Conservation (phyloP, 2,329 filamentous ascomycete genomes). For the Thelonectria olida region DNA sequence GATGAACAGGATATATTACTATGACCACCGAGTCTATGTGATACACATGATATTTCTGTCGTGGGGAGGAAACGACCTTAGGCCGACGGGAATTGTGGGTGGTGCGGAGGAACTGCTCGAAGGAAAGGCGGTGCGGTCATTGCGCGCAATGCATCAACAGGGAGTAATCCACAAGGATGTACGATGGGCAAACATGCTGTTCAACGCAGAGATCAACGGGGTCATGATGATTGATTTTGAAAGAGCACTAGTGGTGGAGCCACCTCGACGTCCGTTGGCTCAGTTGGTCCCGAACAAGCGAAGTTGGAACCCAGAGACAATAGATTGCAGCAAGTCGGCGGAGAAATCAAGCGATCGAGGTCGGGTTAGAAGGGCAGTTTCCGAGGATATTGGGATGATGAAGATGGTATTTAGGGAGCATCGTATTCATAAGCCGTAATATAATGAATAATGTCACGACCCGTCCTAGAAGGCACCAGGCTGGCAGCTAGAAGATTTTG, state of each 20-base stretch:
- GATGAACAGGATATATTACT: constrained; percentile 46
- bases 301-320: background rate
- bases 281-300: constrained; percentile 37
- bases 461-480: background rate
- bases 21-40: constrained; percentile 44
- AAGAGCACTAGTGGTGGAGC: constrained; percentile 30
- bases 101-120: constrained; percentile 9
- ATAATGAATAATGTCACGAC: background rate
- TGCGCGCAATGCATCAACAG: constrained; percentile 35
- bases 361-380: background rate
- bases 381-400: background rate
- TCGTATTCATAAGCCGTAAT: too few species aligned
- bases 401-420: background rate
- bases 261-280: constrained; percentile 27
- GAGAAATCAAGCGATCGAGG: background rate
- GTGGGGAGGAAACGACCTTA: constrained; percentile 41
- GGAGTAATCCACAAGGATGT: constrained; percentile 43
- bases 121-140: constrained; percentile 18
- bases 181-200: constrained; percentile 38
- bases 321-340: background rate
- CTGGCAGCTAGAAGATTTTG: background rate
- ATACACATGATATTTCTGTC: constrained; percentile 47
- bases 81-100: background rate
- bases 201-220: constrained; percentile 31
- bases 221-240: constrained; percentile 47